phyloP scores from a whole-genome alignment of 2,329 filamentous ascomycete species.

The Madurella fahalii region DNA sequence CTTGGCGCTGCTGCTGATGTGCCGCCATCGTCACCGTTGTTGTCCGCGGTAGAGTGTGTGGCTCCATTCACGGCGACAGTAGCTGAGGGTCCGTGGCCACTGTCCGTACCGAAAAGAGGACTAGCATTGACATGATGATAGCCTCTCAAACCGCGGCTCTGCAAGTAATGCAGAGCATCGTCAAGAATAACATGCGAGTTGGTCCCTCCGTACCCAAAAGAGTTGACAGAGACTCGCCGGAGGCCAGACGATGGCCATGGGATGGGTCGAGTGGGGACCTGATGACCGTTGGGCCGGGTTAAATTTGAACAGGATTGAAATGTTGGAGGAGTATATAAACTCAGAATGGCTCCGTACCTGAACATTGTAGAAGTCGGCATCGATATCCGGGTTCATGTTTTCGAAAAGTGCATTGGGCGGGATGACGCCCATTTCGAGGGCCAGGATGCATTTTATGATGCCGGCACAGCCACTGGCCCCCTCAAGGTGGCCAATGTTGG shows the following conservation, averaged over 20 bases:
- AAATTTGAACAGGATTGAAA: too few relatives aligned
- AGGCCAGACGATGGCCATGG: constrained; percentile 6
- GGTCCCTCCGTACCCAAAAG: not conserved
- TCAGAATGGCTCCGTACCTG: too few relatives aligned
- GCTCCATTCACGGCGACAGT: too few relatives aligned
- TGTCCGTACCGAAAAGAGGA: not conserved
- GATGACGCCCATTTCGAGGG: constrained; percentile 20
- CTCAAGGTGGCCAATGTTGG: constrained; percentile 24
- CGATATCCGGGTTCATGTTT: constrained; percentile 17
- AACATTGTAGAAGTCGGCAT: not conserved
- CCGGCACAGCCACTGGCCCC: constrained; percentile 16
- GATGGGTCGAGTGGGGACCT: not conserved
- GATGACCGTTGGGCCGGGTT: not conserved
- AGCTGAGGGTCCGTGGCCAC: too few relatives aligned
- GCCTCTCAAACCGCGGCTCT: not conserved
- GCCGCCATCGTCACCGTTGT: too few relatives aligned
- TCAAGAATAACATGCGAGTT: not conserved
- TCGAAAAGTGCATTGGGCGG: constrained; percentile 19
- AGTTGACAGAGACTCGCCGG: not conserved
- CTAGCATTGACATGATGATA: not conserved
- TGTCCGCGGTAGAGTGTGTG: too few relatives aligned
- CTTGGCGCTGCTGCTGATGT: too few relatives aligned
- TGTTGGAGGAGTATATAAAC: too few relatives aligned
- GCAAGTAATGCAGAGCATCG: not conserved
- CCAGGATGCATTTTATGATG: constrained; percentile 18